A percentile compares a stretch with the other conserved stretches of the same genome.
Evolutionary conservation across 2,329 filamentous ascomycete species (phyloP).

Genomic region (Cercospora zeina): DNA sequence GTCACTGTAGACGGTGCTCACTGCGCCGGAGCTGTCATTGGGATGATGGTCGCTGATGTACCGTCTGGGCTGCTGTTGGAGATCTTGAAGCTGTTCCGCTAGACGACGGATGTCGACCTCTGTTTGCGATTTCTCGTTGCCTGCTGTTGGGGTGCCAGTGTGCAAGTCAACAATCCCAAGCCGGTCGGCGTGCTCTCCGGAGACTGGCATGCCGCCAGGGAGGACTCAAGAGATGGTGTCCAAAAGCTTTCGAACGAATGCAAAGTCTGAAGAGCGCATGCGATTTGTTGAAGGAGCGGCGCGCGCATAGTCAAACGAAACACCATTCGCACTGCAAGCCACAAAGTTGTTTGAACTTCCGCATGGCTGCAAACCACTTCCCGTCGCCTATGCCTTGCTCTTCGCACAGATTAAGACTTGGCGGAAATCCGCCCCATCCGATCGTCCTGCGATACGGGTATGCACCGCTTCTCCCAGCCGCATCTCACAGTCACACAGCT

Average conservation of each 20-base stretch:
- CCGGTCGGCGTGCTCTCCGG: slow-evolving; percentile 13
- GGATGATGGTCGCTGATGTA: slow-evolving; percentile 18
- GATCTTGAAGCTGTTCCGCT: slow-evolving; percentile 22
- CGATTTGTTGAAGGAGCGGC: not conserved
- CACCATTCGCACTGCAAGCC: slow-evolving; percentile 10
- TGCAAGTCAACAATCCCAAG: slow-evolving; percentile 9
- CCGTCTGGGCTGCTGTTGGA: slow-evolving; percentile 19
- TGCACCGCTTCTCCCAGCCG: not conserved
- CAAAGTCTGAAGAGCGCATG: not conserved
- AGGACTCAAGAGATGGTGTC: not conserved
- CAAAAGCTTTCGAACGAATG: slow-evolving; percentile 7
- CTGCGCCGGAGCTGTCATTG: slow-evolving; percentile 18
- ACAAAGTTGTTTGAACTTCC: slow-evolving; percentile 5
- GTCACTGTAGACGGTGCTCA: slow-evolving; percentile 22
- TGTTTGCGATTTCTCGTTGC: slow-evolving; percentile 13
- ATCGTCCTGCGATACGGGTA: slow-evolving; percentile 12
- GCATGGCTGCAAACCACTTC: slow-evolving; percentile 6
- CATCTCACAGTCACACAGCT: slow-evolving; percentile 9
- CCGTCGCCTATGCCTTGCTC: slow-evolving; percentile 9
- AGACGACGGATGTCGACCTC: slow-evolving; percentile 19
- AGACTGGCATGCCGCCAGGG: slow-evolving; percentile 14
- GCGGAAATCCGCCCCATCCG: slow-evolving; percentile 6
- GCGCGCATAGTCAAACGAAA: not conserved
- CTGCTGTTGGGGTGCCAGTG: slow-evolving; percentile 1
- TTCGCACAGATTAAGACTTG: slow-evolving; percentile 7